Base-by-base conservation (phyloP, 2,329 filamentous ascomycete species). In the Colletotrichum caudatum region DNA sequence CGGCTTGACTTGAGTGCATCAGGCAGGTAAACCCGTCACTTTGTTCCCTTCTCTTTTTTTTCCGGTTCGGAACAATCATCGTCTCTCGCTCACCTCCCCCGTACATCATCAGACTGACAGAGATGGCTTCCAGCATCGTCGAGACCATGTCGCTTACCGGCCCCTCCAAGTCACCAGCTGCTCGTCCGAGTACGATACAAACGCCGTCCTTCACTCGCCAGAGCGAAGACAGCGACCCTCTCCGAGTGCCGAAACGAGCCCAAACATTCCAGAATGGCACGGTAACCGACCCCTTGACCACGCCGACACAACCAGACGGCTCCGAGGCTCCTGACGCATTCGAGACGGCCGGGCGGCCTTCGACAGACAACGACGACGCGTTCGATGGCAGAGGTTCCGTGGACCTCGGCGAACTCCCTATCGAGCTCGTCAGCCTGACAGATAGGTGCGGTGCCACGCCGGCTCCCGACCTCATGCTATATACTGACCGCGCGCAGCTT, bases 371-470 rank as follows among this genome's bases (percentile, higher is more conserved):
- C 44, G 86, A 88, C 35, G 84, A 88, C 64, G 76, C 80, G 16
- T 71, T 81, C 6, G 87, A 89, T 2, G 84, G 84, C 0, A 80
- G 88, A 70, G 82, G 84, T 29, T 90, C 92, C 4, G 88, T 93
- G 74, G 91, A 93, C 69, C 91, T 96, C 74, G 94, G 97, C 76
- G 93, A 97, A 78, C 89, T 99, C 53, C 96, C 96, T 18, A 96
- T 98, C 77, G 96, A 99, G 86, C 89, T 99, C 71, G 88, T 96
- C 70, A 96, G 94, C 80, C 84, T 98, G 78, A 94, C 93, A 26
- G 95, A 98, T 81, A 93, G 93, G 94, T 94, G 84, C 73, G 80
- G 48, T 18, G 33, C 75, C 51, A 41, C 59, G 35, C 60, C 48
- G 14, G 26, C n/a, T 18, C 26, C 20, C 35, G 14, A 26, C 7